Base-by-base conservation (phyloP, 2,329 filamentous ascomycete genomes). In the Ophiostoma novo-ulmi region DNA sequence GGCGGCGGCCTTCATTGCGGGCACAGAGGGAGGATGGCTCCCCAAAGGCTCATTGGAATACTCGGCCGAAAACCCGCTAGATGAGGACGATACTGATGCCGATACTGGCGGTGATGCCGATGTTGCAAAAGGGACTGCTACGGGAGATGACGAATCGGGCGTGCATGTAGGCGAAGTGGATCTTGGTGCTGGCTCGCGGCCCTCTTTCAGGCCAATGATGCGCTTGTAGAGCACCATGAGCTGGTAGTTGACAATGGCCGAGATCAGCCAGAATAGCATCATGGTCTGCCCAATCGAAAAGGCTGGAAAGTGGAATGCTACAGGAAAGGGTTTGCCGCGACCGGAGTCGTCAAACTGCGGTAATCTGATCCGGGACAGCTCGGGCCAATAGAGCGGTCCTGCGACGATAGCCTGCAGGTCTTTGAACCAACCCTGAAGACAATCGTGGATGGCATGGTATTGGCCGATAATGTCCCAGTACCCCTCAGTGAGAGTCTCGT, bases 251-350 rank as follows among this genome's bases (percentile, higher is more conserved):
- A 73, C 71, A 11, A 71, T 69, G 48, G 74, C 52, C 22, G 67
- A 38, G 26, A 72, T 69, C 44, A 74, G 44, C 75, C 75, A 76
- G 67, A 72, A 76, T 31, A 73, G 68, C 2, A 75, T 41, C 31
- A 73, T 20, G 31, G 70, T 66, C 70, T 75, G 75, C 66, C 71
- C 75, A 8, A 76, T 63, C 35, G 70, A 48, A 69, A 75, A 74
- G 35, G 75, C 72, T 0, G 74, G 73, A 69, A 76, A 76, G 48
- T 72, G 73, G 20, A 75, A 75, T 4, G 74, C 70, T 1, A 76
- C 74, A 13, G 74, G 70, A 65, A 75, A 76, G 11, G 75, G 72
- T 10, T 70, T 66, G 22, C 67, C 58, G 14, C 52, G 58, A 14
- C 52, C 68, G 7, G 31, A 55, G 67, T 63, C 58, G 26, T 63